Percentiles rank a stretch among this genome's conserved stretches.
Evolutionary conservation across 805 yeast genomes (phyloP).

Genomic region (Candida succiphila): DNA sequence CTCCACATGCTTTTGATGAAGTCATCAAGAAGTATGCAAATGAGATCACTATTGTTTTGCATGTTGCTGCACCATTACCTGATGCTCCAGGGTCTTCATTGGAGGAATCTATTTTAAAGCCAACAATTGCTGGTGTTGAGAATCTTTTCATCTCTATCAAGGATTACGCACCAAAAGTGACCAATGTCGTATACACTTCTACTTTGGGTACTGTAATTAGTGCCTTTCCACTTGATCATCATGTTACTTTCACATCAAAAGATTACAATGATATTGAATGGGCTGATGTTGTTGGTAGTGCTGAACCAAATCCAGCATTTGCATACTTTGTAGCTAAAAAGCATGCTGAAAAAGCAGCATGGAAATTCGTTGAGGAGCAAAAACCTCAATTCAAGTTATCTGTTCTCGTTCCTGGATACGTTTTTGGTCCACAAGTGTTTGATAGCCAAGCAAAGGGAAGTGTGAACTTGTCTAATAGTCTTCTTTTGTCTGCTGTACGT

Average conservation of each 20-base stretch:
- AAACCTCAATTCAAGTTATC: constrained; percentile 24
- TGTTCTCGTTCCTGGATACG: constrained; percentile 23
- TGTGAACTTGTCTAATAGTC: constrained; percentile 20
- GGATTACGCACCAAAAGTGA: constrained; percentile 32
- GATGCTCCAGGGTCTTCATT: constrained; percentile 28
- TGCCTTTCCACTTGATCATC: constrained; percentile 4
- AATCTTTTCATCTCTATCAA: constrained; percentile 35
- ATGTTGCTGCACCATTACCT: constrained; percentile 40
- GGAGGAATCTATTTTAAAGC: constrained; percentile 41
- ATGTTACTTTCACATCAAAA: constrained; percentile 15
- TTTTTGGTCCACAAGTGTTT: constrained; percentile 35
- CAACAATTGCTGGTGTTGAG: constrained; percentile 50
- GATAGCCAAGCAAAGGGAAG: no score
- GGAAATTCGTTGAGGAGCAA: constrained; percentile 37
- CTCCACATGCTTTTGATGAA: constrained; percentile 36
- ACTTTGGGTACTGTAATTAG: constrained; percentile 38
- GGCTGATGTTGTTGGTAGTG: constrained; percentile 2
- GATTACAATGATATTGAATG: constrained; percentile 29
- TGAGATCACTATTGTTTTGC: constrained; percentile 36
- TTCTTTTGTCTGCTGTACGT: constrained; percentile 18
- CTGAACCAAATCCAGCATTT: constrained; percentile 1
- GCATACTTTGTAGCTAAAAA: constrained; percentile 56
- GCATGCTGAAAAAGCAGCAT: constrained; percentile 51
- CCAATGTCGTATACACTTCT: constrained; percentile 43
- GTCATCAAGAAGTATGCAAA: constrained; percentile 29